phyloP scores from a whole-genome alignment of 2,329 filamentous ascomycete species.

The Ramularia collo-cygni region DNA sequence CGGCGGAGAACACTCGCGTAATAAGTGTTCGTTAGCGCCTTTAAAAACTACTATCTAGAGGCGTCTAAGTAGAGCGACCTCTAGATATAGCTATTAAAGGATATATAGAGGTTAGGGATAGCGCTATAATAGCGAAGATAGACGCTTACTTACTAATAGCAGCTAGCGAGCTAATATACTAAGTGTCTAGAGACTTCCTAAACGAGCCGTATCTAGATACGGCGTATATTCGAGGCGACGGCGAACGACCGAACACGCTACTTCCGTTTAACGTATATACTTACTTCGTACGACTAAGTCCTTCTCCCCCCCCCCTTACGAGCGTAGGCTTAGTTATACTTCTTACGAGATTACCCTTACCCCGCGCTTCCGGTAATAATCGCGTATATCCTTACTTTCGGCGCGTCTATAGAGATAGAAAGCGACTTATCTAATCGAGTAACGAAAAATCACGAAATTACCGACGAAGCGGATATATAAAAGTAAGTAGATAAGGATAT shows the following conservation, averaged over 20 bases:
- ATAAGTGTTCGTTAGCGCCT: background rate
- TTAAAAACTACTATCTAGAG: background rate
- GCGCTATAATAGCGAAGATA: background rate
- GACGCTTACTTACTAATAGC: background rate
- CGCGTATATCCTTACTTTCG: background rate
- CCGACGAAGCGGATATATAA: too few species aligned
- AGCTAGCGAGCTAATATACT: too few species aligned
- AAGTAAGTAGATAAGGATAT: background rate
- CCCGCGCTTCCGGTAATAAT: background rate
- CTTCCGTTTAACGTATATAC: background rate
- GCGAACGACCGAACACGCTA: background rate
- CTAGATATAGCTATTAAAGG: too few species aligned
- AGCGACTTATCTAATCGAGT: too few species aligned
- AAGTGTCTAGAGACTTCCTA: too few species aligned
- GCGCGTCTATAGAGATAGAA: too few species aligned
- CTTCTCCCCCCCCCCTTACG: background rate
- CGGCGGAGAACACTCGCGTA: too few species aligned
- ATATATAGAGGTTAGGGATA: too few species aligned
- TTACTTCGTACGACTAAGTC: too few species aligned
- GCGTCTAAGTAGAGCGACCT: too few species aligned
- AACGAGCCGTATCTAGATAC: too few species aligned
- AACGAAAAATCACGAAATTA: too few species aligned
- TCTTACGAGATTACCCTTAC: background rate
- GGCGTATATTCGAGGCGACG: background rate
- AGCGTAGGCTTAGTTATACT: background rate